Percentiles rank a stretch among this genome's conserved stretches.
Conservation (phyloP, 2,329 filamentous ascomycete species). For the Thelonectria discophora region DNA sequence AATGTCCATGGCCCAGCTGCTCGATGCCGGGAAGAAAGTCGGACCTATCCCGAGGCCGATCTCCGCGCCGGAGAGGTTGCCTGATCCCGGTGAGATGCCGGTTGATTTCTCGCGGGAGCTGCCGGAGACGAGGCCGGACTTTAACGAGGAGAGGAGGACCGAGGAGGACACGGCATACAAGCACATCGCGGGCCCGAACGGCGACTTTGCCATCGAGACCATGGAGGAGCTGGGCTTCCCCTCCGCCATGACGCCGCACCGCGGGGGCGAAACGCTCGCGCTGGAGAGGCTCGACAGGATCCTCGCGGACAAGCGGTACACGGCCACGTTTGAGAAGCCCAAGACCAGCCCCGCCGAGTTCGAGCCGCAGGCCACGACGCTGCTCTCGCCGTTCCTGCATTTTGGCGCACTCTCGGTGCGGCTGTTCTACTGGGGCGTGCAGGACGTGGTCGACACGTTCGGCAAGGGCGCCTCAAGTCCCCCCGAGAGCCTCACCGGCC, state of each 20-base stretch:
- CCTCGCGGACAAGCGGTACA: slow-evolving; percentile 70
- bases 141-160: slow-evolving; percentile 67
- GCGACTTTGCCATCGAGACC: slow-evolving; percentile 75
- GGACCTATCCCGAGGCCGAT: slow-evolving; percentile 70
- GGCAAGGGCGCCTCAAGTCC: slow-evolving; percentile 66
- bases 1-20: slow-evolving; percentile 76
- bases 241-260: slow-evolving; percentile 70
- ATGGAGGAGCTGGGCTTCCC: slow-evolving; percentile 75
- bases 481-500: slow-evolving; percentile 75
- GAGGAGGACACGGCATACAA: slow-evolving; percentile 66
- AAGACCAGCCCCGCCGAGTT: slow-evolving; percentile 79
- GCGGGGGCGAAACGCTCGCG: slow-evolving; percentile 75
- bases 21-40: slow-evolving; percentile 69
- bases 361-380: slow-evolving; percentile 75
- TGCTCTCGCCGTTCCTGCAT: slow-evolving; percentile 77
- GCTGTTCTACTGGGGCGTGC: slow-evolving; percentile 76
- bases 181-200: slow-evolving; percentile 70
- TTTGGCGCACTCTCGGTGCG: slow-evolving; percentile 77
- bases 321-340: slow-evolving; percentile 79
- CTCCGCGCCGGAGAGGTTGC: slow-evolving; percentile 65
- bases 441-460: slow-evolving; percentile 67
- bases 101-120: slow-evolving; percentile 66
- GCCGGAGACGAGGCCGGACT: slow-evolving; percentile 62
- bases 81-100: slow-evolving; percentile 70
- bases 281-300: slow-evolving; percentile 66